A percentile compares a stretch with the other conserved stretches of the same genome.
These are phyloP conservation scores for Gamsiella multidivaricata DNA, from an alignment of 192 early-diverging fungal genomes.

Conservation along the genomic window DNA sequence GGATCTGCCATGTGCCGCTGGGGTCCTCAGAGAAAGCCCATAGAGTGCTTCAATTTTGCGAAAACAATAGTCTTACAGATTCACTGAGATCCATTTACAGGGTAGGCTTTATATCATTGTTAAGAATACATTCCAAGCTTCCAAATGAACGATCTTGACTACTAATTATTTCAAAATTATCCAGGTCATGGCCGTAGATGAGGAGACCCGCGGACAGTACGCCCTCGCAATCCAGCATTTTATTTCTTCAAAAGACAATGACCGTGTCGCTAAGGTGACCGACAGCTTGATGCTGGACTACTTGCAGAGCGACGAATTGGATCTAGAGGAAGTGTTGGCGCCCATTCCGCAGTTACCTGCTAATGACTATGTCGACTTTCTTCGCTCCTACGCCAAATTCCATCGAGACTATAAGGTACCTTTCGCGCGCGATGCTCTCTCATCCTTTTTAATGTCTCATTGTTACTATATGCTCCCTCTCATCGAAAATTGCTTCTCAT, in stretches of 20 bases:
- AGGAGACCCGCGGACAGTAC: constrained; percentile 64
- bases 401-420: constrained; percentile 57
- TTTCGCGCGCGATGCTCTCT: not conserved
- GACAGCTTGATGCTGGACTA: constrained; percentile 67
- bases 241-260: constrained; percentile 59
- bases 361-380: constrained; percentile 63
- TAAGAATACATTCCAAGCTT: not conserved
- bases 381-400: constrained; percentile 69
- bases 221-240: constrained; percentile 74
- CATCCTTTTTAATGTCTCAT: not conserved
- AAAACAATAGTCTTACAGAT: constrained; percentile 45
- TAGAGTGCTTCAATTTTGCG: constrained; percentile 66
- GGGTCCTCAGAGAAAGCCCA: constrained; percentile 59
- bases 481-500: not conserved
- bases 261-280: constrained; percentile 61
- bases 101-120: constrained; percentile 37
- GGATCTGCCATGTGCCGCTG: constrained; percentile 65
- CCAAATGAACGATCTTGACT: not conserved
- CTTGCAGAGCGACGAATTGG: constrained; percentile 56
- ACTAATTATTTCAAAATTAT: not conserved
- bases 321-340: constrained; percentile 56
- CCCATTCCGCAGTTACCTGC: constrained; percentile 37
- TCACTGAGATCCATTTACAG: constrained; percentile 55
- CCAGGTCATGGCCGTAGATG: constrained; percentile 59
- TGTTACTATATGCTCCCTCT: not conserved